phyloP scores from a whole-genome alignment of 345 rosid species.

The Bruguiera gymnorhiza region DNA sequence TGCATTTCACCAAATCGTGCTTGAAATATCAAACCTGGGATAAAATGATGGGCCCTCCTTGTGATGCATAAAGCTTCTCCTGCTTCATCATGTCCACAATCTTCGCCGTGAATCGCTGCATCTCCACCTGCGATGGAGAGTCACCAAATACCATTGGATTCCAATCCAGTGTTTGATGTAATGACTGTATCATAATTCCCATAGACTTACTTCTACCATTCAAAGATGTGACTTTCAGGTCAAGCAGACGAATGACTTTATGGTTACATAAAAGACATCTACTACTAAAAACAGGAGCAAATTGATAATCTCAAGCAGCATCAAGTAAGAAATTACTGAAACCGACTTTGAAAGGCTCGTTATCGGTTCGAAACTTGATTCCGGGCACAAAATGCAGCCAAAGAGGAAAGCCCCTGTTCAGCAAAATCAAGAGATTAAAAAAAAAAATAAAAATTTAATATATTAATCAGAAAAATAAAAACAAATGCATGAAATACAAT shows the following conservation, averaged over 20 bases:
- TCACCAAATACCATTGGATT: neutral
- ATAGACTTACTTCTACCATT: no score
- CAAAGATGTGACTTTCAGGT: no score
- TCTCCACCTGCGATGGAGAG: conserved; percentile 54
- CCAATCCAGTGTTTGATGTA: no score
- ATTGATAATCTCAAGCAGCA: neutral
- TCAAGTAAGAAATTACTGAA: neutral
- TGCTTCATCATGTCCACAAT: conserved; percentile 89
- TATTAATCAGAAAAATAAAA: neutral
- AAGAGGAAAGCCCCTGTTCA: conserved; percentile 82
- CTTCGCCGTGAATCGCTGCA: conserved; percentile 83
- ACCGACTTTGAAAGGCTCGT: conserved; percentile 77
- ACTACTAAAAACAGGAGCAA: neutral
- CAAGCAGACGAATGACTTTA: no score
- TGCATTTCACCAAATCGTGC: neutral
- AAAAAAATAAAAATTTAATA: neutral
- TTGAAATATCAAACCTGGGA: conserved; percentile 60
- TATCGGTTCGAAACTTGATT: conserved; percentile 80
- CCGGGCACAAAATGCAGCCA: conserved; percentile 92
- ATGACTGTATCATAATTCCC: no score
- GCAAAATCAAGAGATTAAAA: neutral
- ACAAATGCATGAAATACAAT: neutral
- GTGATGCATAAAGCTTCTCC: conserved; percentile 86
- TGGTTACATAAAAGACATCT: no score
- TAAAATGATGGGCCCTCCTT: conserved; percentile 92